phyloP scores from a whole-genome alignment of 1,284 basidiomycete genomes.

The Sanghuangporus sanghuang region DNA sequence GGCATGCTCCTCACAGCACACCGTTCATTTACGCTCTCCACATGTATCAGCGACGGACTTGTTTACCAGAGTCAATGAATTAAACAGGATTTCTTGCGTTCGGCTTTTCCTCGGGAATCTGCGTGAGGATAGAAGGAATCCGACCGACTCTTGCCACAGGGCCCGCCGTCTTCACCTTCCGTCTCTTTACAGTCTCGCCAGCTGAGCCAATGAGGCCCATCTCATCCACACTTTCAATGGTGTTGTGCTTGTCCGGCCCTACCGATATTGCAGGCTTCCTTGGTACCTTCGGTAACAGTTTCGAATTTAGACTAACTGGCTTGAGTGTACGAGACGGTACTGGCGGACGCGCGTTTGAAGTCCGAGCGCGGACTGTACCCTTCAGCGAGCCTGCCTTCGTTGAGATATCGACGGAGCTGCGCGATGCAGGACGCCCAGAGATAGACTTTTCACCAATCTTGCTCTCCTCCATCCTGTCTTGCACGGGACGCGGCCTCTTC shows the following conservation, averaged over 20 bases:
- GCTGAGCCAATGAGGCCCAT: neutral
- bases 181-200: neutral
- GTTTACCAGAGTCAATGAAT: neutral
- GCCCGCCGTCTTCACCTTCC: conserved; percentile 1
- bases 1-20: neutral
- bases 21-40: neutral
- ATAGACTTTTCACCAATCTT: conserved; percentile 20
- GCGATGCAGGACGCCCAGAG: conserved; percentile 24
- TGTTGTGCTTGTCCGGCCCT: neutral
- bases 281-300: neutral
- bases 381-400: neutral
- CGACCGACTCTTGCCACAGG: neutral
- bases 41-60: neutral
- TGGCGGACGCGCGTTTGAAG: neutral
- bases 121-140: neutral
- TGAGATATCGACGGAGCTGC: conserved; percentile 1
- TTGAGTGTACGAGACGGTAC: neutral
- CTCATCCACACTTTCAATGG: conserved; percentile 10
- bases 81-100: neutral
- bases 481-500: conserved; percentile 8
- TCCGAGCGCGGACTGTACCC: neutral
- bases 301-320: neutral
- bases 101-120: conserved; percentile 4
- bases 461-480: neutral
- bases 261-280: neutral